A percentile compares a stretch with the other conserved stretches of the same genome.
Conservation (phyloP, 1,139 yeast species). For the Candida sanyaensis region DNA sequence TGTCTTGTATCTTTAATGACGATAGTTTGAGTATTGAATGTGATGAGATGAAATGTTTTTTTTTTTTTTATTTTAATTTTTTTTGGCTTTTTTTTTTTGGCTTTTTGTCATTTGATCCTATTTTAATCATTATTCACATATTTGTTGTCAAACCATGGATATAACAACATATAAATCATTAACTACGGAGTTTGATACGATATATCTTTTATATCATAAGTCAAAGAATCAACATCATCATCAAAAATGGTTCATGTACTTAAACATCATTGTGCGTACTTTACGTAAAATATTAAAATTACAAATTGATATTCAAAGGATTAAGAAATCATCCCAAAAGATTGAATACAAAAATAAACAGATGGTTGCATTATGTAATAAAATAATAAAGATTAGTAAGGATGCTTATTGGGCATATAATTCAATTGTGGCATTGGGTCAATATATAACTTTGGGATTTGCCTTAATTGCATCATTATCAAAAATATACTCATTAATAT, state of each 20-base stretch:
- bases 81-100: not conserved
- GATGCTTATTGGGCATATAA: slow-evolving; percentile 60
- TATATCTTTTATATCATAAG: slow-evolving; percentile 67
- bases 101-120: not conserved
- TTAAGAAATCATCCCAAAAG: slow-evolving; percentile 5
- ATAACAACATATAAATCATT: slow-evolving; percentile 12
- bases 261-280: slow-evolving; percentile 64
- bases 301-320: slow-evolving; percentile 21
- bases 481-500: slow-evolving; percentile 39
- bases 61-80: too few species aligned
- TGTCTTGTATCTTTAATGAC: not conserved
- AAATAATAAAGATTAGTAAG: slow-evolving; percentile 43
- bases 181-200: slow-evolving; percentile 51
- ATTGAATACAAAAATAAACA: slow-evolving; percentile 17
- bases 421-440: slow-evolving; percentile 72
- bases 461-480: slow-evolving; percentile 63
- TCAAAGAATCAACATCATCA: slow-evolving; percentile 77
- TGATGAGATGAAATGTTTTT: slow-evolving; percentile 1
- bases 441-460: slow-evolving; percentile 74
- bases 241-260: slow-evolving; percentile 73
- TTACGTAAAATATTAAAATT: slow-evolving; percentile 40
- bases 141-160: slow-evolving; percentile 8
- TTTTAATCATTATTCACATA: not conserved
- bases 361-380: slow-evolving; percentile 27
- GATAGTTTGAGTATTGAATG: not conserved